A percentile compares a stretch with the other conserved stretches of the same genome.
Evolutionary conservation across 768 basidiomycete genomes (phyloP).

Genomic region (Leccinum boreale): DNA sequence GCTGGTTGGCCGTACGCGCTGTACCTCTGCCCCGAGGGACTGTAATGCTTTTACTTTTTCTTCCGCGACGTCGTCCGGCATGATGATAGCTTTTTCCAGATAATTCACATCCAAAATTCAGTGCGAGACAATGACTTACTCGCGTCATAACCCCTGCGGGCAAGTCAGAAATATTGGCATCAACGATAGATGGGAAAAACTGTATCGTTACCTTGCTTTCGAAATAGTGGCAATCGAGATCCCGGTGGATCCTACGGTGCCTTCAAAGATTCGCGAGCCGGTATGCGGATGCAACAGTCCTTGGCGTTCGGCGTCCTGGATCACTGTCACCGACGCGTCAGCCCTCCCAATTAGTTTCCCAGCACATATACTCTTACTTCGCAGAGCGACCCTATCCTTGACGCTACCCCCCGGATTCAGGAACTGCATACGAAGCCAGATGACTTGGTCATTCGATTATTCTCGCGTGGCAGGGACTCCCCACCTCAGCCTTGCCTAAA

Average conservation of each 20-base stretch:
- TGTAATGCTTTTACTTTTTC: conserved; percentile 87
- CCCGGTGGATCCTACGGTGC: conserved; percentile 93
- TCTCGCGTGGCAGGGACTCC: not conserved
- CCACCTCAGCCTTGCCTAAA: conserved; percentile 90
- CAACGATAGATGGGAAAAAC: not conserved
- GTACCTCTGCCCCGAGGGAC: conserved; percentile 85
- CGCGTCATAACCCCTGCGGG: conserved; percentile 76
- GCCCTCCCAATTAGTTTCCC: not conserved
- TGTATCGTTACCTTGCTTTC: conserved; percentile 61
- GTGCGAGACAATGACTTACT: conserved; percentile 44
- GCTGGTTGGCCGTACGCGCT: conserved; percentile 88
- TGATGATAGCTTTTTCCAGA: conserved; percentile 65
- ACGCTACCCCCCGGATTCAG: conserved; percentile 97
- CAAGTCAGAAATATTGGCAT: not conserved
- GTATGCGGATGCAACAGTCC: conserved; percentile 84
- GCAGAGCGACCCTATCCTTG: conserved; percentile 94
- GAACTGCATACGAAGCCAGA: conserved; percentile 67
- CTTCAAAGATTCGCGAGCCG: conserved; percentile 93
- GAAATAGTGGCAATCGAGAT: conserved; percentile 96
- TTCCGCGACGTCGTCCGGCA: conserved; percentile 85
- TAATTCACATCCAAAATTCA: not conserved
- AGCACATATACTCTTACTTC: conserved; percentile 48
- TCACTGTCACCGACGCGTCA: conserved; percentile 54
- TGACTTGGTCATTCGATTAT: not conserved
- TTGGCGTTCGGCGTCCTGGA: conserved; percentile 85